phyloP scores from a whole-genome alignment of 2,329 filamentous ascomycete species.

The Ophiosphaerella herpotricha region DNA sequence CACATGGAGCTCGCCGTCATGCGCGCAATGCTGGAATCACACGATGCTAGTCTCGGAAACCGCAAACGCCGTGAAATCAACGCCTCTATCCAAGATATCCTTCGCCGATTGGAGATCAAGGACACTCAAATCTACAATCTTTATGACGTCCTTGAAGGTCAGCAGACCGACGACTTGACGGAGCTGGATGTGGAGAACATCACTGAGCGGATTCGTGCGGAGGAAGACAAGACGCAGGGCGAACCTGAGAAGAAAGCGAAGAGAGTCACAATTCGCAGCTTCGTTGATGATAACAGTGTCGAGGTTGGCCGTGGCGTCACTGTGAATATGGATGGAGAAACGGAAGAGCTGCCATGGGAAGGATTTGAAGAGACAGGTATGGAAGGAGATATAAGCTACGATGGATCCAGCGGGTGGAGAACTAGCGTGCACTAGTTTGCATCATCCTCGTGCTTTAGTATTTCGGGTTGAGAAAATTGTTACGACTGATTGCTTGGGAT shows the following conservation, averaged over 20 bases:
- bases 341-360: constrained; percentile 47
- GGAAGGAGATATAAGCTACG: constrained; percentile 18
- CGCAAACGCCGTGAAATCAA: constrained; percentile 66
- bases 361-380: constrained; percentile 38
- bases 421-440: constrained; percentile 12
- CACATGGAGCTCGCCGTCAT: constrained; percentile 69
- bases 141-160: constrained; percentile 82
- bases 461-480: background rate
- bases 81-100: constrained; percentile 63
- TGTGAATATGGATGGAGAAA: constrained; percentile 23
- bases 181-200: constrained; percentile 51
- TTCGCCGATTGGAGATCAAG: constrained; percentile 71
- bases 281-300: constrained; percentile 32
- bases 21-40: constrained; percentile 63
- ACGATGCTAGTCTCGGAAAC: constrained; percentile 65
- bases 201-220: constrained; percentile 48
- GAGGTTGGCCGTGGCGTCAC: constrained; percentile 18
- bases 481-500: background rate
- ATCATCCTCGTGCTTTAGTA: no score
- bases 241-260: constrained; percentile 39
- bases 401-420: constrained; percentile 17
- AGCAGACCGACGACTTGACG: constrained; percentile 63
- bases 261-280: constrained; percentile 45
- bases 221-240: constrained; percentile 39
- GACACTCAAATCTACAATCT: constrained; percentile 80